These are phyloP conservation scores for Austroboletus novae-zelandiae DNA, from an alignment of 1,284 basidiomycete species.

Conservation along the genomic window DNA sequence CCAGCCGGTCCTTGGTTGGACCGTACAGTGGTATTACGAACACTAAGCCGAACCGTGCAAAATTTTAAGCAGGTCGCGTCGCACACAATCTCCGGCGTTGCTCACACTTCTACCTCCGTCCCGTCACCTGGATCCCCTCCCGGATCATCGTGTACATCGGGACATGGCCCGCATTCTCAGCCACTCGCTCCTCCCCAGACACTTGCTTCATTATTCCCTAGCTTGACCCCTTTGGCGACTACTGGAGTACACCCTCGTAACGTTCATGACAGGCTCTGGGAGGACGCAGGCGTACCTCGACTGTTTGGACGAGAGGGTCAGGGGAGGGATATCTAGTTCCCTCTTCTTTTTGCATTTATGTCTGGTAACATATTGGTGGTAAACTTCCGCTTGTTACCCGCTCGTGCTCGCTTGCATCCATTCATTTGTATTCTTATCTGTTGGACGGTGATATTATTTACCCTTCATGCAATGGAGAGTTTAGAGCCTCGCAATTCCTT, in stretches of 20 bases:
- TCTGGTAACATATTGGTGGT: conserved; percentile 1
- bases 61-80: conserved; percentile 34
- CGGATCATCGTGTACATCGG: background rate
- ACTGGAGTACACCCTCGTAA: conserved; percentile 11
- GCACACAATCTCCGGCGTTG: conserved; percentile 30
- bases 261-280: conserved; percentile 7
- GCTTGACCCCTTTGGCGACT: conserved; percentile 38
- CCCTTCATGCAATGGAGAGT: too few relatives aligned
- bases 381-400: background rate
- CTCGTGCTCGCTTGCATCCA: background rate
- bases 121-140: conserved; percentile 3
- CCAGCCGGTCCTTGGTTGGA: conserved; percentile 15
- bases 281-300: conserved; percentile 23
- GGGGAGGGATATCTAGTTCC: conserved; percentile 33
- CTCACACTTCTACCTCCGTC: conserved; percentile 3
- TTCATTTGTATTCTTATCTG: conserved; percentile 18
- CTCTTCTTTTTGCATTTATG: background rate
- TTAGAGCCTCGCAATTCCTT: too few relatives aligned
- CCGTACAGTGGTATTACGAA: conserved; percentile 30
- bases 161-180: conserved; percentile 9
- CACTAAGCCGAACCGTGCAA: conserved; percentile 34
- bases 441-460: background rate
- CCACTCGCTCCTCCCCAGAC: conserved; percentile 27
- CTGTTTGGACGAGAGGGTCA: conserved; percentile 27
- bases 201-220: conserved; percentile 30